Conservation (phyloP, 1,139 yeast species). For the Sugiyamaella grinbergsii region DNA sequence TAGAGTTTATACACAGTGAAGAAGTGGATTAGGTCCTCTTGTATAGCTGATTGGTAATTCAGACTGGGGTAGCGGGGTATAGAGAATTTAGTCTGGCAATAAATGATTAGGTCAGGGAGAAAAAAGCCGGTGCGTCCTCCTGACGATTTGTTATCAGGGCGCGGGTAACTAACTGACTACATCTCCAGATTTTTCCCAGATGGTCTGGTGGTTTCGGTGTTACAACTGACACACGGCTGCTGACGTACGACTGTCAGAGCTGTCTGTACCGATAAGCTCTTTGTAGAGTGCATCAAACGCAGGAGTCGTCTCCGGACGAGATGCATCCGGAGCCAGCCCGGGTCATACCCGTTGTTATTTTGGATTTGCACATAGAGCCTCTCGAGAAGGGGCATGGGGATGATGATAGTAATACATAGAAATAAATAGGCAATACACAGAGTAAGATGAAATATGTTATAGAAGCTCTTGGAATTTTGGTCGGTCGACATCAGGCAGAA, state of each 20-base stretch:
- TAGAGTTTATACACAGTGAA: too few relatives aligned
- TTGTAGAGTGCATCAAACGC: conserved; percentile 6
- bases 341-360: background rate
- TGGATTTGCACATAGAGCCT: background rate
- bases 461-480: conserved; percentile 18
- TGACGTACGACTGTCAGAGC: conserved; percentile 1
- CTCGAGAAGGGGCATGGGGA: background rate
- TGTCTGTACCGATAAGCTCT: conserved; percentile 8
- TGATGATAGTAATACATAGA: conserved; percentile 2
- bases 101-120: background rate
- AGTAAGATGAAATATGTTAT: too few relatives aligned
- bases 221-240: background rate
- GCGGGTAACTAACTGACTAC: conserved; percentile 1
- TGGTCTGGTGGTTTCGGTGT: too few relatives aligned
- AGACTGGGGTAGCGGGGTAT: background rate
- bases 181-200: conserved; percentile 7
- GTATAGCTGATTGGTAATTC: too few relatives aligned
- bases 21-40: background rate
- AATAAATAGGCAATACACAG: too few relatives aligned
- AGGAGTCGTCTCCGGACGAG: conserved; percentile 2
- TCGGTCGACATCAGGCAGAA: background rate
- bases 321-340: conserved; percentile 3
- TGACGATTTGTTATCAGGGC: conserved; percentile 2
- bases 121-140: background rate
- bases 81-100: too few relatives aligned